phyloP scores from a whole-genome alignment of 139 green algal species.

The Chlorella sp. region DNA sequence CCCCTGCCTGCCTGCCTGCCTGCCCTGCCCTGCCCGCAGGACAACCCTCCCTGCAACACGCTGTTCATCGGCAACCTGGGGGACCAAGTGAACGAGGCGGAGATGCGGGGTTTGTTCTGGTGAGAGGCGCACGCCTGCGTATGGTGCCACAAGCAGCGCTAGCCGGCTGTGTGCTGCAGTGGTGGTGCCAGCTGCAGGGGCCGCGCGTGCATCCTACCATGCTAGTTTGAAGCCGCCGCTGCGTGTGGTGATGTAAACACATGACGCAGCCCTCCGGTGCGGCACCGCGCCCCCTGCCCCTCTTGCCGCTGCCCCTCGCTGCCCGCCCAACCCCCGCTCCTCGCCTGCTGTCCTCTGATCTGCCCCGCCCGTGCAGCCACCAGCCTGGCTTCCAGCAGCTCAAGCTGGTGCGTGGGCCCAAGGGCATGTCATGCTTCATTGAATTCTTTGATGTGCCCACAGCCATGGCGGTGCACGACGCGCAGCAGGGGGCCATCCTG shows the following conservation, averaged over 20 bases:
- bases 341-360: too few relatives aligned
- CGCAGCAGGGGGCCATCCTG: constrained; percentile 77
- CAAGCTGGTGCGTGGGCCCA: constrained; percentile 76
- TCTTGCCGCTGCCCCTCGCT: too few relatives aligned
- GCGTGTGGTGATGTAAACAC: background rate
- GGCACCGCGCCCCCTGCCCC: background rate
- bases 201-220: too few relatives aligned
- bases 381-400: constrained; percentile 81
- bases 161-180: too few relatives aligned
- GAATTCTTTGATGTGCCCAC: constrained; percentile 82
- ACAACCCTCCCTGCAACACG: constrained; percentile 97
- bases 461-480: constrained; percentile 75
- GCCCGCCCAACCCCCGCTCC: background rate
- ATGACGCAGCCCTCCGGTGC: background rate
- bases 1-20: background rate
- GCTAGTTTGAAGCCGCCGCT: background rate
- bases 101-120: constrained; percentile 78
- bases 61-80: constrained; percentile 94
- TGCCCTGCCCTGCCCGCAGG: constrained; percentile 42
- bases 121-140: background rate
- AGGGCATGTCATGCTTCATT: constrained; percentile 83
- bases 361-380: constrained; percentile 31
- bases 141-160: background rate
- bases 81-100: constrained; percentile 64
- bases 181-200: background rate